Percentiles rank a stretch among this genome's conserved stretches.
These are phyloP conservation scores for Colletotrichum sansevieriae DNA, from an alignment of 2,329 filamentous ascomycete species.

Conservation along the genomic window DNA sequence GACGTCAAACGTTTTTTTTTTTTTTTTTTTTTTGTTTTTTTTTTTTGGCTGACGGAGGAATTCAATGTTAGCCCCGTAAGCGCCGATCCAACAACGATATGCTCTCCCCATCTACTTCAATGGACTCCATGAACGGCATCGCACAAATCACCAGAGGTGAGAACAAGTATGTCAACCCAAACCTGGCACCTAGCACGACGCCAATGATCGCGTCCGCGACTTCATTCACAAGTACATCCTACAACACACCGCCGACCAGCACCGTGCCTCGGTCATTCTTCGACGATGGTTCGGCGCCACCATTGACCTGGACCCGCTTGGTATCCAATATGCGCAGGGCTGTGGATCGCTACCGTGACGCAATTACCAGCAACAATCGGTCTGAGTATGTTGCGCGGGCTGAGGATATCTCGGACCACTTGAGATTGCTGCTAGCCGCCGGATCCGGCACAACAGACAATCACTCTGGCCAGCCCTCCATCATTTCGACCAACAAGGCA, in stretches of 20 bases:
- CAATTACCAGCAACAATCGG: conserved; percentile 84
- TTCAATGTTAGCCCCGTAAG: conserved; percentile 64
- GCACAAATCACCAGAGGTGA: conserved; percentile 71
- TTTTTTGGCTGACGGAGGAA: conserved; percentile 9
- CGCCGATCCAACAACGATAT: conserved; percentile 78
- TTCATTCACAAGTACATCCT: conserved; percentile 71
- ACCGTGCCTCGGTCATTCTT: conserved; percentile 86
- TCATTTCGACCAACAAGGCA: conserved; percentile 97
- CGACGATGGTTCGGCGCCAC: conserved; percentile 84
- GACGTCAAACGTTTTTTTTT: too few relatives aligned
- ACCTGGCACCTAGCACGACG: conserved; percentile 51
- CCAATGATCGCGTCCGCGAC: conserved; percentile 71
- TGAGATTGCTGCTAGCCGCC: conserved; percentile 92
- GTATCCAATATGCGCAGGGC: conserved; percentile 94
- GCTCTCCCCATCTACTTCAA: conserved; percentile 87
- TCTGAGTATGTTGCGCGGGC: conserved; percentile 93
- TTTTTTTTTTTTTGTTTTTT: too few relatives aligned
- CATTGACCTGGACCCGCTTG: conserved; percentile 89
- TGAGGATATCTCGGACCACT: conserved; percentile 98
- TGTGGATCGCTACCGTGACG: conserved; percentile 89
- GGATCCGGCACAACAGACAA: conserved; percentile 98
- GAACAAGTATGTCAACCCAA: conserved; percentile 65
- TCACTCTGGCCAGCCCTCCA: conserved; percentile 98
- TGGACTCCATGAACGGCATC: conserved; percentile 86
- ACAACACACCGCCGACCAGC: conserved; percentile 69